A percentile compares a stretch with the other conserved stretches of the same genome.
Evolutionary conservation across 257 asterid genomes (phyloP).

Genomic region (Fraxinus cuspidata): DNA sequence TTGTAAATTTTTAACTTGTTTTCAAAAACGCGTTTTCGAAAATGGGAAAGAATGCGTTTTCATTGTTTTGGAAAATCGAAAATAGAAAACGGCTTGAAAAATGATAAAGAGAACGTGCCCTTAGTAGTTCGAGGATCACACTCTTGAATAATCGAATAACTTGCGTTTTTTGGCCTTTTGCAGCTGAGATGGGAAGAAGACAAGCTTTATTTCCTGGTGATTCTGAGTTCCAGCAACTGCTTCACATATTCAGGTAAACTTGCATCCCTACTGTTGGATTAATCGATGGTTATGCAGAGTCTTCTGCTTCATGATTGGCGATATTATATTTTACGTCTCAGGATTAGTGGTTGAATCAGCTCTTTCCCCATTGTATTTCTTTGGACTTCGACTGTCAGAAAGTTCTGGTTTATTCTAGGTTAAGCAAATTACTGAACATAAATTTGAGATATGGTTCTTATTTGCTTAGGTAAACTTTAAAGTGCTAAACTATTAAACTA

Average conservation of each 20-base stretch:
- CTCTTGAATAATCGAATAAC: constrained; percentile 6
- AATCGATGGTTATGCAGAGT: neutral
- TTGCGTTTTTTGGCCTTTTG: constrained; percentile 11
- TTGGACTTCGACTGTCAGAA: too few relatives aligned
- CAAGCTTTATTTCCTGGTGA: constrained; percentile 95
- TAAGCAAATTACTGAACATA: neutral
- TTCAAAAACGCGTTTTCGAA: too few relatives aligned
- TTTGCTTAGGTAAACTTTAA: neutral
- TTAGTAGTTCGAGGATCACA: neutral
- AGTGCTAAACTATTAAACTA: neutral
- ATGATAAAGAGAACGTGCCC: too few relatives aligned
- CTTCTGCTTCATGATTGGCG: neutral
- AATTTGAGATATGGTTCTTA: neutral
- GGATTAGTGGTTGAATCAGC: too few relatives aligned
- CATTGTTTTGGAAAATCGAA: too few relatives aligned
- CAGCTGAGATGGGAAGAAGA: constrained; percentile 92
- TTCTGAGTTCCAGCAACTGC: constrained; percentile 90
- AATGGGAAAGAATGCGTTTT: too few relatives aligned
- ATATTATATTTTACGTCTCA: too few relatives aligned
- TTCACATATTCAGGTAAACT: constrained; percentile 75
- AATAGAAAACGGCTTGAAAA: too few relatives aligned
- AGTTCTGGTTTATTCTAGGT: neutral
- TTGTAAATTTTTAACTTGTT: too few relatives aligned
- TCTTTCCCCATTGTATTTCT: too few relatives aligned
- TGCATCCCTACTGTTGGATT: neutral